A percentile compares a stretch with the other conserved stretches of the same genome.
Evolutionary conservation across 2,329 filamentous ascomycete species (phyloP).

Genomic region (Diplocarpon mali): DNA sequence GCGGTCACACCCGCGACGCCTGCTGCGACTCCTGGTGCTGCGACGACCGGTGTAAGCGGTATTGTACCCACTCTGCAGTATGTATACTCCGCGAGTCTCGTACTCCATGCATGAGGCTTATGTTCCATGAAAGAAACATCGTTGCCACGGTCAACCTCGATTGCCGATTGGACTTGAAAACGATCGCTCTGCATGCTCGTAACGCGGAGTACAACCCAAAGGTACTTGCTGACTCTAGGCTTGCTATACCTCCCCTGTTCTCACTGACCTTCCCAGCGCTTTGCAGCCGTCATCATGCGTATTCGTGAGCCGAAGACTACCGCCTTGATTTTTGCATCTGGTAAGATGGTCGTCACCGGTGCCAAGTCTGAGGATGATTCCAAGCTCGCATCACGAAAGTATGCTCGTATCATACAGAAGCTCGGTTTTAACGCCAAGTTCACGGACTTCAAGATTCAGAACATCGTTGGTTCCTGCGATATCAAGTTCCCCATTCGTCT

Average conservation of each 20-base stretch:
- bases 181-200: conserved; percentile 92
- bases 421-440: conserved; percentile 99
- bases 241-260: conserved; percentile 33
- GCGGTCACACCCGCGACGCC: conserved; percentile 88
- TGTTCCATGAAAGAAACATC: conserved; percentile 70
- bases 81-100: conserved; percentile 48
- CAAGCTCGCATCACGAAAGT: conserved; percentile 93
- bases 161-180: conserved; percentile 96
- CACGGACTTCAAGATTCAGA: conserved; percentile 99
- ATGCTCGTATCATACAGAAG: conserved; percentile 98
- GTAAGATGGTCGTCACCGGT: conserved; percentile 99
- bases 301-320: conserved; percentile 99
- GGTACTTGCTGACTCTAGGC: conserved; percentile 47
- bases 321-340: conserved; percentile 91
- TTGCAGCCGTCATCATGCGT: conserved; percentile 98
- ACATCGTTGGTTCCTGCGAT: conserved; percentile 96
- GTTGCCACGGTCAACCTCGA: conserved; percentile 97
- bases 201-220: conserved; percentile 99
- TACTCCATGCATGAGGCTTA: conserved; percentile 38
- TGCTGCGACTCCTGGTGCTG: conserved; percentile 44
- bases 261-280: conserved; percentile 57
- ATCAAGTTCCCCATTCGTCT: conserved; percentile 99
- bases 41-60: conserved; percentile 65
- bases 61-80: conserved; percentile 93
- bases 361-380: conserved; percentile 97